These are phyloP conservation scores for Schizothecium vesticola DNA, from an alignment of 495 filamentous ascomycete genomes.

Conservation along the genomic window DNA sequence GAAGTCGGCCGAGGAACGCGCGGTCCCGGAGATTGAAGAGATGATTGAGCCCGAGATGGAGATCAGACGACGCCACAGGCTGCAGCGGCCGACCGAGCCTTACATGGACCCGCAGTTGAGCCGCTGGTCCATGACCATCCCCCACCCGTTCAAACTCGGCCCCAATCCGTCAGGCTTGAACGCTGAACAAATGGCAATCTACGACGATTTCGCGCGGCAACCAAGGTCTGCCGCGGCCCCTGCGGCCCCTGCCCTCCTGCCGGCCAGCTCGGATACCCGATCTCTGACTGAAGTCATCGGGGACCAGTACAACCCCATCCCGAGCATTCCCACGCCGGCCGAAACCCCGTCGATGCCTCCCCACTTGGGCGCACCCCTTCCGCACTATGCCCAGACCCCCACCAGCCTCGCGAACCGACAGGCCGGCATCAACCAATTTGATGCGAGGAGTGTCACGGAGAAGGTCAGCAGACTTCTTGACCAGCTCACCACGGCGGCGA, in stretches of 20 bases:
- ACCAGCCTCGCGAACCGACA: constrained; percentile 43
- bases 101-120: constrained; percentile 76
- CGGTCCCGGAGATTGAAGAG: constrained; percentile 88
- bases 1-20: constrained; percentile 87
- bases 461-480: constrained; percentile 63
- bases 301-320: constrained; percentile 72
- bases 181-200: constrained; percentile 87
- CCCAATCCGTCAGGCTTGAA: constrained; percentile 64
- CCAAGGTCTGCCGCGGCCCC: constrained; percentile 50
- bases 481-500: constrained; percentile 60
- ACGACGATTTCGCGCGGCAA: constrained; percentile 88
- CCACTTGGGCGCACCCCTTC: constrained; percentile 56
- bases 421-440: constrained; percentile 60
- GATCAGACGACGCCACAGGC: constrained; percentile 63
- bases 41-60: constrained; percentile 74
- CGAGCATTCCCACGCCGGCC: constrained; percentile 71
- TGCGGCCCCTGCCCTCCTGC: constrained; percentile 34
- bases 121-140: constrained; percentile 82
- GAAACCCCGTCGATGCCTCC: constrained; percentile 71
- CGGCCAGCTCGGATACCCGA: constrained; percentile 48
- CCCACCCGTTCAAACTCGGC: constrained; percentile 79
- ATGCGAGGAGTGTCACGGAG: constrained; percentile 56
- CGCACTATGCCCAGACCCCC: constrained; percentile 55
- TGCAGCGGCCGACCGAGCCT: constrained; percentile 66
- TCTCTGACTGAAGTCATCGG: constrained; percentile 69